A percentile compares a stretch with the other conserved stretches of the same genome.
These are phyloP conservation scores for Lunasporangiospora selenospora DNA, from an alignment of 192 early-diverging fungal genomes.

Conservation along the genomic window DNA sequence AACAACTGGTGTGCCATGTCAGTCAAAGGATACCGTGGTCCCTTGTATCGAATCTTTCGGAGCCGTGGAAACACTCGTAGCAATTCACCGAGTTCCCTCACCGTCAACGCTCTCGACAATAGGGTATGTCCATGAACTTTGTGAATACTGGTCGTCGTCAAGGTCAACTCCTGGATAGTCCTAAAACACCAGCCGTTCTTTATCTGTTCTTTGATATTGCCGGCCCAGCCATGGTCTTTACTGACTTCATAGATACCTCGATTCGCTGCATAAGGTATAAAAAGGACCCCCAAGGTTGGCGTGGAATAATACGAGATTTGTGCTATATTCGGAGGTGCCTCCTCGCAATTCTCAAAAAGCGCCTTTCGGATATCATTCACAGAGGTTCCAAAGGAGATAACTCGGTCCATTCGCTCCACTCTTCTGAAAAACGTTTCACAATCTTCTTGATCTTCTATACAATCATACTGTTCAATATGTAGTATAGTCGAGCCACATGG, in stretches of 20 bases:
- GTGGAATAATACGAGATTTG: background rate
- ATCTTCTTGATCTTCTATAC: background rate
- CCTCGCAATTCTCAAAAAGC: background rate
- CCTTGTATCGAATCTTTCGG: conserved; percentile 22
- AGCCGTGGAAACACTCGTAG: conserved; percentile 10
- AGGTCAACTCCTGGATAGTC: background rate
- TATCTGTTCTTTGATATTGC: too few species aligned
- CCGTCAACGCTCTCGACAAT: background rate
- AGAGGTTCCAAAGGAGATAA: conserved; percentile 6
- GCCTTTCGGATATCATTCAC: conserved; percentile 1
- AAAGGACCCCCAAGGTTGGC: background rate
- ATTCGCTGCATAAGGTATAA: conserved; percentile 1
- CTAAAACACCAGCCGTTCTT: too few species aligned
- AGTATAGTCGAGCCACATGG: conserved; percentile 15
- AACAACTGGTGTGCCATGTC: background rate
- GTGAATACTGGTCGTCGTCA: background rate
- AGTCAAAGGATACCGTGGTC: conserved; percentile 3
- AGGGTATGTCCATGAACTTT: background rate
- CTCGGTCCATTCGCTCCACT: conserved; percentile 6
- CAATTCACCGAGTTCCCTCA: background rate
- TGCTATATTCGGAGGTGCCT: background rate
- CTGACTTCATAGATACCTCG: background rate
- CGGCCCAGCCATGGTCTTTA: too few species aligned
- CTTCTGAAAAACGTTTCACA: conserved; percentile 6
- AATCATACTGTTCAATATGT: conserved; percentile 6